These are phyloP conservation scores for Clausena lansium DNA, from an alignment of 345 rosid genomes.

Conservation along the genomic window DNA sequence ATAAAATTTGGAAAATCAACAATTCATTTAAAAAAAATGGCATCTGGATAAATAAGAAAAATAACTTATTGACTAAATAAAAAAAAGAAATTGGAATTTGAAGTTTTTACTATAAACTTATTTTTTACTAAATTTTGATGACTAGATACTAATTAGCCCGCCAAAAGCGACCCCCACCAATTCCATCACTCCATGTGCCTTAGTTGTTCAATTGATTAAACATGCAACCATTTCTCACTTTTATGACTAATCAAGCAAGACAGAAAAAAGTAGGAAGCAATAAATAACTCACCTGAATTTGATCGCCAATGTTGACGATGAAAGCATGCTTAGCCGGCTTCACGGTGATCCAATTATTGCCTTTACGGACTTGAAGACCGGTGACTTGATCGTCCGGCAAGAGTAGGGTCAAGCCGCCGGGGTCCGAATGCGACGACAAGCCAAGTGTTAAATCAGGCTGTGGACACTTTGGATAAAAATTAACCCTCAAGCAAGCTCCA, in stretches of 20 bases:
- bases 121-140: not conserved
- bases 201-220: not conserved
- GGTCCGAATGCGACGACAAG: constrained; percentile 87
- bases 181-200: constrained; percentile 19
- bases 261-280: not conserved
- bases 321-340: constrained; percentile 82
- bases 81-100: not conserved
- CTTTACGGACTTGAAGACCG: constrained; percentile 80
- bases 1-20: not conserved
- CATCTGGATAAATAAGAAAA: not conserved
- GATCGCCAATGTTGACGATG: constrained; percentile 90
- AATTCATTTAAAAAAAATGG: not conserved
- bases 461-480: constrained; percentile 92
- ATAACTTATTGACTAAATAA: not conserved
- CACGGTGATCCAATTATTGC: constrained; percentile 73
- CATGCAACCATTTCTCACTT: not conserved
- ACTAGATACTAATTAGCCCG: not conserved
- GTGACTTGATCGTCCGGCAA: constrained; percentile 69
- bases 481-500: constrained; percentile 81
- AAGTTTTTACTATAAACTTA: too few relatives aligned
- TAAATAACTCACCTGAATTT: constrained; percentile 62
- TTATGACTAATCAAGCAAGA: not conserved
- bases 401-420: constrained; percentile 84
- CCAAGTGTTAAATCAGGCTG: constrained; percentile 87
- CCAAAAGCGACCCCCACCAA: constrained; percentile 1